Base-by-base conservation (phyloP, 129 eudicot species). In the Dittrichia graveolens region DNA sequence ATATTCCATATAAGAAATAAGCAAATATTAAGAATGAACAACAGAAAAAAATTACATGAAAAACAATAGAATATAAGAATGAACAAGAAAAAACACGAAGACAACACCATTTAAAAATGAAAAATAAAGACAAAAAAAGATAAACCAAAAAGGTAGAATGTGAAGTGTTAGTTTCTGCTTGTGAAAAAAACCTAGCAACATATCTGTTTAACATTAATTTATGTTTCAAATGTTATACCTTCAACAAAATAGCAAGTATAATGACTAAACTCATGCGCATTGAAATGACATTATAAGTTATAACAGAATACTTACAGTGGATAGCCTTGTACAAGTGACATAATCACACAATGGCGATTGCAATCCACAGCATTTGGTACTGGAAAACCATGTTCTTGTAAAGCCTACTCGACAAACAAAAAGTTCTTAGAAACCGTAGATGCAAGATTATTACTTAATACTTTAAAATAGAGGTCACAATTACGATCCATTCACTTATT, bases 281-380 rank as follows among this genome's bases (percentile, higher is more conserved):
- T 40, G 12, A 55, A 24, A 24, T 8, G 57, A n/a, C 49, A n/a
- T 8, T 42, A 58, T 42, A 61, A 39, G 8, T 8, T 42, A 58
- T 42, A 61, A 39, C 34, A 37, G 46, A 73, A 63, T 4, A 57
- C 95, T 83, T 87, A 93, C 98, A 94, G 92, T 6, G 98, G 97
- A 71, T 94, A 94, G 64, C 98, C 98, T 77, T 79, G 87, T 78
- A 94, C 85, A 78, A 94, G 97, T 24, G 95, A 90, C 98, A 94
- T 90, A 69, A 94, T 71, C 57, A 94, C 97, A 79, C 98, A 94
- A 81, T 94, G 96, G 19, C 98, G 83, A 75, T 94, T 94, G 83
- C 98, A 90, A 61, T 94, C 98, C 73, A 94, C 85, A 5, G 98
- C 98, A 68, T 90, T 59, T 53, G 98, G 98, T 43, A 94, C 98